Conservation (phyloP, 2,329 filamentous ascomycete species). For the Fusarium zealandicum region DNA sequence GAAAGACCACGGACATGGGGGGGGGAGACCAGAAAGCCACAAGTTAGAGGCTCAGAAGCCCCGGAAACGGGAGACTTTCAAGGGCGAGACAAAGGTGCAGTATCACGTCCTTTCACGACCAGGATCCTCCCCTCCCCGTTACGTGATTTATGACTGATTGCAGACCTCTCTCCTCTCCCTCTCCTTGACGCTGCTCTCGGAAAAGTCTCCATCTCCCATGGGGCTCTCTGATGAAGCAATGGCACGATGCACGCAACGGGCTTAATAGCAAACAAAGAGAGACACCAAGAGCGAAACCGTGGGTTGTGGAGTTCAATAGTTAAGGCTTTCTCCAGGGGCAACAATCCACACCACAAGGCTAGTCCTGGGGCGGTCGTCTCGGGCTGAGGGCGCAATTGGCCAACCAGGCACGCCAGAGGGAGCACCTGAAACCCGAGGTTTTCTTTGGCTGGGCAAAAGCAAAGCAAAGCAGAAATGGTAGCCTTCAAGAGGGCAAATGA, state of each 20-base stretch:
- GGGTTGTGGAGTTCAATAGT: constrained; percentile 25
- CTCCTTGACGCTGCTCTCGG: constrained; percentile 13
- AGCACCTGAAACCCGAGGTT: constrained; percentile 23
- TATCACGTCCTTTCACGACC: constrained; percentile 8
- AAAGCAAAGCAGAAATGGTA: constrained; percentile 2
- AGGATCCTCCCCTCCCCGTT: constrained; percentile 1
- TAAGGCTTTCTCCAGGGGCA: constrained; percentile 32
- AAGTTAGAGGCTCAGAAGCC: background rate
- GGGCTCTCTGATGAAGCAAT: constrained; percentile 11
- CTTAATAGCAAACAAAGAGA: constrained; percentile 13
- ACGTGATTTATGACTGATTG: constrained; percentile 1
- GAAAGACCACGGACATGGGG: constrained; percentile 14
- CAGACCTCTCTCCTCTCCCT: background rate
- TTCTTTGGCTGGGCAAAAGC: constrained; percentile 9
- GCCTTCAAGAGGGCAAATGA: background rate
- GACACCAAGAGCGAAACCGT: constrained; percentile 22
- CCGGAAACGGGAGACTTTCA: background rate
- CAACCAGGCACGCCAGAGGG: constrained; percentile 17
- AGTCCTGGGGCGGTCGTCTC: constrained; percentile 27
- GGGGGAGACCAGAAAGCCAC: background rate
- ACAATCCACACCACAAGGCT: constrained; percentile 7
- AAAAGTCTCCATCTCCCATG: background rate
- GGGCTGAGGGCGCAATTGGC: constrained; percentile 10
- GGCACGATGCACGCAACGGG: constrained; percentile 18
- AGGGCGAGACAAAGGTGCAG: background rate